Base-by-base conservation (phyloP, 108 stramenopile species). In the Fragilariopsis cylindrus region DNA sequence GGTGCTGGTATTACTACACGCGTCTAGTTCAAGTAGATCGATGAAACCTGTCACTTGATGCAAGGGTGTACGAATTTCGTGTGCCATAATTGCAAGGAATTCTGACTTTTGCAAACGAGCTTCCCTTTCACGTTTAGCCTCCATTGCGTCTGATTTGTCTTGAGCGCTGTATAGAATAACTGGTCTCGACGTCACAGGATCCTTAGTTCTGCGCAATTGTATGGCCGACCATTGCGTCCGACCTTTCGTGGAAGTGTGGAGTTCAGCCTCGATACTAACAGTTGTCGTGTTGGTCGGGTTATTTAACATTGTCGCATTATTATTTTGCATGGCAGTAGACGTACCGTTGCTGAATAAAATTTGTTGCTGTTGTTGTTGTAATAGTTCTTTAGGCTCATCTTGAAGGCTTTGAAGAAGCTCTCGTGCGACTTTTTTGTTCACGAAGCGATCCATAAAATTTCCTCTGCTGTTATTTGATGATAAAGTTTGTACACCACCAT, bases 21-120 rank as follows among this genome's bases (percentile, higher is more conserved):
- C 48, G 79, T 84, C 46, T 60, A 64, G 43, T 16, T 73, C 76
- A 7, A 87, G 56, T 12, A 87, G 86, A 53, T 90, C 88, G 30
- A 81, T 69, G 60, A 85, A 86, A 21, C 89, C 92, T 3, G 81
- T 73, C 39, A 93, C 82, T 68, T 85, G 87, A 77, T 90, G 84
- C 69, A 93, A 63, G 11, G 92, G 92, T 15, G 85, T 86, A 48
- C 82, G 64, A 42, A 83, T 82, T 70, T 86, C 85, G 56, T 86
- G 85, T 5, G 81, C 81, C 85, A 86, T 86, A 16, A 82, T 71
- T 3, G 85, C 85, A 18, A 84, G 57, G 39, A 79, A 79, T 63
- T 73, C 72, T 5, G 65, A 53, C 52, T 73, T 73, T 68, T 79
- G 67, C 42, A 65, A 19, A 21, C 81, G 53, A 41, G 75, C 75